Conservation (phyloP, 257 asterid genomes). For the Lycium barbarum region DNA sequence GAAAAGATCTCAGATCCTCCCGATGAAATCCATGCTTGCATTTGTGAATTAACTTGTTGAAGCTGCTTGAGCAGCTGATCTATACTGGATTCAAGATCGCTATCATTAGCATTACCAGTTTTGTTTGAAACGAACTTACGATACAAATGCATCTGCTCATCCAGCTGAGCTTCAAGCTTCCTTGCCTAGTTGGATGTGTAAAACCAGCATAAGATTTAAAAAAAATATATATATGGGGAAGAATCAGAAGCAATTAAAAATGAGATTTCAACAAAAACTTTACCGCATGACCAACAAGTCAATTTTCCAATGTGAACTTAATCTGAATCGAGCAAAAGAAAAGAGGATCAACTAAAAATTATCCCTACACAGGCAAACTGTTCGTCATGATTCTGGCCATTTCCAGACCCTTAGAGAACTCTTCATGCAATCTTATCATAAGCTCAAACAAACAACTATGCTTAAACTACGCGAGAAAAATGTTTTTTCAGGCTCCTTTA, state of each 20-base stretch:
- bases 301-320: conserved; percentile 17
- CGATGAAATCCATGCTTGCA: conserved; percentile 98
- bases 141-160: conserved; percentile 92
- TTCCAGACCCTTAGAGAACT: background rate
- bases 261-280: conserved; percentile 1
- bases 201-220: conserved; percentile 1
- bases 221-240: background rate
- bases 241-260: background rate
- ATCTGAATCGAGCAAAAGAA: background rate
- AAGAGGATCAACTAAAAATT: conserved; percentile 1
- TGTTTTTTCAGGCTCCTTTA: background rate
- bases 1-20: conserved; percentile 97
- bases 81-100: conserved; percentile 77
- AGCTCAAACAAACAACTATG: background rate
- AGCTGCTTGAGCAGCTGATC: conserved; percentile 88
- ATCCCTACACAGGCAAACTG: background rate
- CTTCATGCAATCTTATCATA: background rate
- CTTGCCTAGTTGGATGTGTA: conserved; percentile 65
- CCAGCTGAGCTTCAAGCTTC: conserved; percentile 91
- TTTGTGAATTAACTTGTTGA: conserved; percentile 80
- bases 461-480: background rate
- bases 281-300: conserved; percentile 7
- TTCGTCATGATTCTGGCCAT: background rate
- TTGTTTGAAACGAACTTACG: conserved; percentile 79
- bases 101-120: conserved; percentile 62